Conservation (phyloP, 176 grass and related monocot species). For the Canna indica region DNA sequence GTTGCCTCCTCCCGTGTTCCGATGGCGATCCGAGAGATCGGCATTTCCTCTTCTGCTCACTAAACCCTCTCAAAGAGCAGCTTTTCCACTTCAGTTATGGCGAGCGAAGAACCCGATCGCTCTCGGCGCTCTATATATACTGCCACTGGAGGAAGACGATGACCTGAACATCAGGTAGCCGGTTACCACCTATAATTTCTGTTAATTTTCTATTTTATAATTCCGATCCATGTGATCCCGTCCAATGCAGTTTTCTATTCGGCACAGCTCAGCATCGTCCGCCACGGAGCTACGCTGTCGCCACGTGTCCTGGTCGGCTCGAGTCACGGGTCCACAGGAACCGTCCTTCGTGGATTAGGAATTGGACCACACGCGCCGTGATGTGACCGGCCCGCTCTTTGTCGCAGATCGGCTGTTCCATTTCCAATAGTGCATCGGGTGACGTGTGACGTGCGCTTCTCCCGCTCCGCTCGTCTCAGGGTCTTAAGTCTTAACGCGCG, state of each 20-base stretch:
- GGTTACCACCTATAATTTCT: neutral
- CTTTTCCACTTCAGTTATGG: neutral
- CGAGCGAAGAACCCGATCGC: neutral
- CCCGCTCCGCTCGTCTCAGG: too few species aligned
- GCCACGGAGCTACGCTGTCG: neutral
- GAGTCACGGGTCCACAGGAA: neutral
- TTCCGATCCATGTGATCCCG: neutral
- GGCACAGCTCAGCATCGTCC: neutral
- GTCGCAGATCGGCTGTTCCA: neutral
- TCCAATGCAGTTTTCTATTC: neutral
- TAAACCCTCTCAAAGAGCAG: neutral
- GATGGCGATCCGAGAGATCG: slow-evolving; percentile 27
- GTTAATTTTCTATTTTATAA: neutral
- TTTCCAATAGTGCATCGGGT: neutral
- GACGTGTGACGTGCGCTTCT: too few species aligned
- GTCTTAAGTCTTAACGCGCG: too few species aligned
- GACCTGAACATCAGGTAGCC: neutral
- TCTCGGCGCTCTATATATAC: neutral
- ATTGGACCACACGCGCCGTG: neutral
- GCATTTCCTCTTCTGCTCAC: slow-evolving; percentile 17
- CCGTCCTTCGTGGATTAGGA: neutral
- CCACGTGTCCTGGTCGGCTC: neutral
- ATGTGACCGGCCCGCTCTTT: neutral
- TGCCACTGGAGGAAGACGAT: neutral
- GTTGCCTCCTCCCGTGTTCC: slow-evolving; percentile 22